phyloP scores from a whole-genome alignment of 1,284 basidiomycete species.

The Sphaerobolus stellatus region DNA sequence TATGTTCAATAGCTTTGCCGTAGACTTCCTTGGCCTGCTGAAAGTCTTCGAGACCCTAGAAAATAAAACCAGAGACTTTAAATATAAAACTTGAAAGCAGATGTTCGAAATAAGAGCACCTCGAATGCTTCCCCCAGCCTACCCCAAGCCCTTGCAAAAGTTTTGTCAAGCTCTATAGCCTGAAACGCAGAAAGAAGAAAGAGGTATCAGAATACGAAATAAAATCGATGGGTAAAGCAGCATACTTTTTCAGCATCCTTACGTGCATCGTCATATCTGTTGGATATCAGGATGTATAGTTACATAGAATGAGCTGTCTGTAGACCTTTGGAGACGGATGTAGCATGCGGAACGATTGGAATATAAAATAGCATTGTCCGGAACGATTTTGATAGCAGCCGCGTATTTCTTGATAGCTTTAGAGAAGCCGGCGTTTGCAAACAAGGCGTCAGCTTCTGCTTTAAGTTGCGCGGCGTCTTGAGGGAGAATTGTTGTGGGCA shows the following conservation, averaged over 20 bases:
- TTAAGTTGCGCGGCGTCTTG: conserved; percentile 26
- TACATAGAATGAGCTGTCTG: neutral
- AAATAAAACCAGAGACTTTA: neutral
- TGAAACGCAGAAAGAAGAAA: too few species aligned
- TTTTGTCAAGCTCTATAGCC: neutral
- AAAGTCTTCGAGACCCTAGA: neutral
- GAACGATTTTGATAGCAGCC: conserved; percentile 32
- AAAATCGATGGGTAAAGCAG: neutral
- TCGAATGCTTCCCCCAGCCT: neutral
- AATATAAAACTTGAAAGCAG: neutral
- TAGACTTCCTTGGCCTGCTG: neutral
- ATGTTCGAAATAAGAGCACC: neutral
- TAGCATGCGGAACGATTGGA: conserved; percentile 39
- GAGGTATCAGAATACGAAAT: neutral
- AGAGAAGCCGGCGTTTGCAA: conserved; percentile 30
- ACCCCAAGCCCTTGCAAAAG: neutral
- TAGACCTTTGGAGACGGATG: conserved; percentile 6
- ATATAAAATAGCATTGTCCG: conserved; percentile 34
- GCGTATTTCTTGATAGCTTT: conserved; percentile 35
- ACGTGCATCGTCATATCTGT: neutral
- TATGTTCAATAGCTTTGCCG: neutral
- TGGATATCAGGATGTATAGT: neutral
- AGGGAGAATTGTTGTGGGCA: too few species aligned
- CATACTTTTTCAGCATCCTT: neutral
- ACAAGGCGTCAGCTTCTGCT: conserved; percentile 37